These are phyloP conservation scores for Cornus suecica DNA, from an alignment of 148 eudicot genomes.

Conservation along the genomic window DNA sequence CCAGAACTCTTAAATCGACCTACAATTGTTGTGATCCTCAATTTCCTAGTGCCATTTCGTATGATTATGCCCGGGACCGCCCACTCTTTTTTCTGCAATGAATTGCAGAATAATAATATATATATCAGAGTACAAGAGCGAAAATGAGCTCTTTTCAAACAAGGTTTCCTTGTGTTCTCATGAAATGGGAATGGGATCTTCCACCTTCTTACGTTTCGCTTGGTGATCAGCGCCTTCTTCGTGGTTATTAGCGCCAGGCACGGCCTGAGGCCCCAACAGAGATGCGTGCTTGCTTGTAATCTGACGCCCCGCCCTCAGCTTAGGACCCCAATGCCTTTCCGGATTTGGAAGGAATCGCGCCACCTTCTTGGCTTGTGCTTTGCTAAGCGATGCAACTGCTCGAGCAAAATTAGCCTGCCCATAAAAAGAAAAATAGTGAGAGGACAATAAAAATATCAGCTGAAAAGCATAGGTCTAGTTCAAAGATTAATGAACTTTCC, in stretches of 20 bases:
- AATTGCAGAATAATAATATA: conserved; percentile 27
- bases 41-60: not conserved
- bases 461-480: not conserved
- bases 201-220: conserved; percentile 78
- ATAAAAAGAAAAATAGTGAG: not conserved
- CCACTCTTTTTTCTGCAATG: conserved; percentile 25
- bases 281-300: conserved; percentile 83
- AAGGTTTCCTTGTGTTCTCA: conserved; percentile 20
- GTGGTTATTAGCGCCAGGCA: conserved; percentile 42
- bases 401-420: conserved; percentile 87
- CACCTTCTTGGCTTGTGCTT: conserved; percentile 91
- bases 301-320: conserved; percentile 84
- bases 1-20: not conserved
- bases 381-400: conserved; percentile 89
- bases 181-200: conserved; percentile 43
- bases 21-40: conserved; percentile 5
- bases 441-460: not conserved
- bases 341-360: conserved; percentile 91
- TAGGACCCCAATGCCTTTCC: conserved; percentile 94
- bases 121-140: conserved; percentile 9
- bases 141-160: not conserved
- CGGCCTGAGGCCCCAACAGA: conserved; percentile 63
- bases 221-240: conserved; percentile 57
- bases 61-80: not conserved
- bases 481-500: not conserved